Conservation (phyloP, 2,329 filamentous ascomycete genomes). For the Cylindrodendrum hubeiense region DNA sequence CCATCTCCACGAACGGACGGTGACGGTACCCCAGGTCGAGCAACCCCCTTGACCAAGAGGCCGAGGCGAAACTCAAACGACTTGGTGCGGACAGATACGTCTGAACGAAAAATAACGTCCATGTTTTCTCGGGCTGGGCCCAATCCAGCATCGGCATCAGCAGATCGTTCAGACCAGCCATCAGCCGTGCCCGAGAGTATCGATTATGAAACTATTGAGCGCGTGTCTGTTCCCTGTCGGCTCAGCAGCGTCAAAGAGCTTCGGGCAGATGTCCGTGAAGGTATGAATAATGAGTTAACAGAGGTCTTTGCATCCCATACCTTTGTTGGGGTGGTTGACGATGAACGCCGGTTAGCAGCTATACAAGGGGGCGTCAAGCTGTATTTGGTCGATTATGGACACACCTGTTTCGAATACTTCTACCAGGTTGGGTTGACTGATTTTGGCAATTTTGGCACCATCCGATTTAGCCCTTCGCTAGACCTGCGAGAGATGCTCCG, state of each 20-base stretch:
- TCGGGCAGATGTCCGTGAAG: constrained; percentile 82
- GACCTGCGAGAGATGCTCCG: constrained; percentile 77
- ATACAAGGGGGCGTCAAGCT: constrained; percentile 94
- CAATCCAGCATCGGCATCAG: constrained; percentile 34
- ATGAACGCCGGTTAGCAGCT: constrained; percentile 86
- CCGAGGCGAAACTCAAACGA: constrained; percentile 71
- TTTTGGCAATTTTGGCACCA: constrained; percentile 92
- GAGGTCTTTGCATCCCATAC: constrained; percentile 90
- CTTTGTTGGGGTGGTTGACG: constrained; percentile 94
- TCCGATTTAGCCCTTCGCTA: constrained; percentile 83
- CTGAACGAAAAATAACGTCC: constrained; percentile 92
- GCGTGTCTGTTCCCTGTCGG: constrained; percentile 76
- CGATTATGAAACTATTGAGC: constrained; percentile 79
- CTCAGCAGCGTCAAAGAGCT: constrained; percentile 89
- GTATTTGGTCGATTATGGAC: constrained; percentile 93
- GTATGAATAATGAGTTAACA: constrained; percentile 86
- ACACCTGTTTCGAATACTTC: constrained; percentile 88
- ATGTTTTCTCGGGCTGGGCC: constrained; percentile 78
- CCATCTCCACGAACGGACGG: constrained; percentile 42
- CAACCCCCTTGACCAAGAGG: constrained; percentile 54
- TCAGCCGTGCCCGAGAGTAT: constrained; percentile 61
- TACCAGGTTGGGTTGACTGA: constrained; percentile 96
- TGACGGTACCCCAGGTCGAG: constrained; percentile 47
- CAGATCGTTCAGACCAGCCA: constrained; percentile 49
- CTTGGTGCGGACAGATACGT: constrained; percentile 89